phyloP scores from a whole-genome alignment of 1,139 yeast genomes.

The Hanseniaspora sp. region DNA sequence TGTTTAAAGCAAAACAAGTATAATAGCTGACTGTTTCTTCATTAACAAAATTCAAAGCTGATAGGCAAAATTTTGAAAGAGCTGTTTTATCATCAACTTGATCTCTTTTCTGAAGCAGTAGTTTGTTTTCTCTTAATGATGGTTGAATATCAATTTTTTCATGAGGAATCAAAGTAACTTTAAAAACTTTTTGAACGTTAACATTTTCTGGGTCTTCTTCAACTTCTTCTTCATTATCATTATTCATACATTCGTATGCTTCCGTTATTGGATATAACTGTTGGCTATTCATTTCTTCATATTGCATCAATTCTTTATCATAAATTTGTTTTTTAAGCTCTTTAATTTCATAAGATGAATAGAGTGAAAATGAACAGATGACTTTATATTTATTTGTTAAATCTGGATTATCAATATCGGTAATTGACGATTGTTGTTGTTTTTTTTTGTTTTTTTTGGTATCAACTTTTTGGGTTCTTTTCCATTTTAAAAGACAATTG shows the following conservation, averaged over 20 bases:
- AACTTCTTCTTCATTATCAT: background rate
- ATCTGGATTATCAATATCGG: background rate
- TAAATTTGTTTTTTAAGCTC: background rate
- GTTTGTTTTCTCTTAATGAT: background rate
- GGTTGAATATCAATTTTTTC: conserved; percentile 2
- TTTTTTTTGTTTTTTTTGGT: background rate
- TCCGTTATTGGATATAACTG: conserved; percentile 1
- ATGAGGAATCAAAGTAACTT: conserved; percentile 11
- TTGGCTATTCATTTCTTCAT: conserved; percentile 1
- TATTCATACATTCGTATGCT: background rate
- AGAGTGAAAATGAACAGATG: background rate
- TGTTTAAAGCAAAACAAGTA: conserved; percentile 6
- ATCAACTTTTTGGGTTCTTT: background rate
- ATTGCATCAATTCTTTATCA: background rate
- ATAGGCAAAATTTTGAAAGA: background rate
- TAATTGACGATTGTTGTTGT: background rate
- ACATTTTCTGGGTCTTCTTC: background rate
- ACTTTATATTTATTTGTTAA: background rate
- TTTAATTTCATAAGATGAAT: background rate
- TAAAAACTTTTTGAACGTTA: background rate
- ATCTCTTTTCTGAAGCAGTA: background rate
- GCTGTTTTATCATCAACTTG: background rate
- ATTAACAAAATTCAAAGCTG: conserved; percentile 4
- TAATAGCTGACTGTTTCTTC: background rate
- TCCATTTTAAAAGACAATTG: conserved; percentile 11